Base-by-base conservation (phyloP, 2,329 filamentous ascomycete genomes). In the Huntiella bhutanensis region DNA sequence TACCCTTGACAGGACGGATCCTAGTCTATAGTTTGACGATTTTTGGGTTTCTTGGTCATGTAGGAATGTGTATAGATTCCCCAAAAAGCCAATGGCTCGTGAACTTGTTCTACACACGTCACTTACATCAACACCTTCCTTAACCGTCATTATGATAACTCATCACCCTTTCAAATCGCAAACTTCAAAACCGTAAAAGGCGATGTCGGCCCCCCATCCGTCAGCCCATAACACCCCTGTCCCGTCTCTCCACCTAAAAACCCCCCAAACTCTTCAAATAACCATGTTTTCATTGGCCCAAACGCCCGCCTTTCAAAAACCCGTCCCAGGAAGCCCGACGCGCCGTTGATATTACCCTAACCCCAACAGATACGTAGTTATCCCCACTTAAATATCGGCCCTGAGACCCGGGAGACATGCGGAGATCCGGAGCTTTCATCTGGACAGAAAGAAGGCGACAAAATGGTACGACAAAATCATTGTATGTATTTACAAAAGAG, bases 231-330 rank as follows among this genome's bases (percentile, higher is more conserved):
- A 28, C 22, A 28, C 22, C 22, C 22, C 22, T 28, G 22, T 16
- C n/a, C n/a, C 11, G 22, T 19, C 13, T 28, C 40, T n/a, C 17
- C 33, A 13, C 19, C 11, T 28, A 11, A 28, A 41, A 41, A 41
- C 33, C 33, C 19, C 40, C 16, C 39, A 33, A 43, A 32, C 41
- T 49, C 13, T 28, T 46, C 48, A 49, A 49, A 49, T 49, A 36
- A 33, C n/a, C 28, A 4, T 6, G 4, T 4, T 33, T 12, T 44
- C 10, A 49, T 49, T 49, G 48, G 48, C n/a, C 37, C 17, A 40
- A 46, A 35, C 36, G 6, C 5, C 8, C 7, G 16, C 16, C 16
- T 16, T 6, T 39, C 15, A 35, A 15, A 28, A 32, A 41, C 38
- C 11, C 33, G 12, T 32, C 42, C 41, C 37, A 41, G 42, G 40